Base-by-base conservation (phyloP, 495 filamentous ascomycete genomes). In the Terfezia boudieri region DNA sequence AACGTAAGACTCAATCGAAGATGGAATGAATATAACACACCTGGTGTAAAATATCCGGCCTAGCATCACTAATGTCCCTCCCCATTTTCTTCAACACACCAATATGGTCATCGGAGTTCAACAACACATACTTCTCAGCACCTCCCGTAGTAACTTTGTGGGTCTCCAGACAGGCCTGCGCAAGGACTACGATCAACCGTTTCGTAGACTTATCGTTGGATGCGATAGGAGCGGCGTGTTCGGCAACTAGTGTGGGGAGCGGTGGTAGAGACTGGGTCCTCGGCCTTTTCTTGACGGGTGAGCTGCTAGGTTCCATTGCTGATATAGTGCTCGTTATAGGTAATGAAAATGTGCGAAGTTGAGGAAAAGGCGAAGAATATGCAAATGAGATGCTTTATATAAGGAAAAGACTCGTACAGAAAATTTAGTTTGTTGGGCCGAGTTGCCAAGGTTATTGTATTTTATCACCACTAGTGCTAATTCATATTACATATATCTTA, bases 61-160 rank as follows among this genome's bases (percentile, higher is more conserved):
- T 79, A 35, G 90, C 90, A 66, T 98, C 90, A 65, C 88, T 94
- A 61, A 98, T 98, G 63, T 98, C 90, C 51, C 90, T 73, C 70
- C 92, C 92, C 89, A 94, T 95, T 75, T 95, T 98, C 64, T 92
- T 82, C 85, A 96, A 90, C 58, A 95, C 81, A 52, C 90, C 92
- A 58, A 98, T 98, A 66, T 98, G 90, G 70, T 98, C 90, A 61
- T 98, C 90, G 66, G 88, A 94, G 74, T 98, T 98, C 59, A 98
- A 76, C 46, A 98, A 72, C 50, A 86, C 86, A 69, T 90, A 96
- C 65, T 95, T 95, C 60, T 96, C 90, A 60, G 94, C 87, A 55
- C 82, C 79, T 23, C 81, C 78, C 50, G 82, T 78, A 37, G 81
- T 80, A 4, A 88, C 84, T 64, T 86, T 88, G 74, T 93, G 94